Conservation (phyloP, 768 basidiomycete genomes). For the Tubosaeta sp. region DNA sequence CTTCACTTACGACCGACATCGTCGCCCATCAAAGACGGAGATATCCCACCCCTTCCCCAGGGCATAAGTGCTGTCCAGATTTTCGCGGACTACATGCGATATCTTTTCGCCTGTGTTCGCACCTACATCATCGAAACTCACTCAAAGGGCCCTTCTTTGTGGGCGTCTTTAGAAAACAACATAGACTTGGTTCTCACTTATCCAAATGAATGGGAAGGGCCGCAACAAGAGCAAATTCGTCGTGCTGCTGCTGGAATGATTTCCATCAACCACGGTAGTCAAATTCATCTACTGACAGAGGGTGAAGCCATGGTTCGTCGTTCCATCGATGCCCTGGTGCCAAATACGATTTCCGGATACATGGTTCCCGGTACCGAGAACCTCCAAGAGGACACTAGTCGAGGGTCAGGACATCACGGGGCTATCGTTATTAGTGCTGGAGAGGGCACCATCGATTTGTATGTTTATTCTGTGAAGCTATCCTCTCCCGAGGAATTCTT, state of each 20-base stretch:
- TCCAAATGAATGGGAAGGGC: conserved; percentile 13
- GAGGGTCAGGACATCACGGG: conserved; percentile 27
- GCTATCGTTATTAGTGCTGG: conserved; percentile 44
- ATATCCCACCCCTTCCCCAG: conserved; percentile 22
- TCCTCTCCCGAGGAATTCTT: conserved; percentile 24
- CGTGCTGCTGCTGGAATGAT: conserved; percentile 25
- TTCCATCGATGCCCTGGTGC: conserved; percentile 20
- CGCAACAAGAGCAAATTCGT: neutral
- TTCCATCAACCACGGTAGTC: conserved; percentile 6
- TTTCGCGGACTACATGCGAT: conserved; percentile 26
- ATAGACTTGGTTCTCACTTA: conserved; percentile 25
- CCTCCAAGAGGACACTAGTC: neutral
- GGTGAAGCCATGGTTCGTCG: conserved; percentile 25
- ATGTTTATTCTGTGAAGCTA: conserved; percentile 26
- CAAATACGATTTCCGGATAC: neutral
- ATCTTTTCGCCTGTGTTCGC: conserved; percentile 21
- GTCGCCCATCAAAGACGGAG: conserved; percentile 19
- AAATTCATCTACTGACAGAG: conserved; percentile 25
- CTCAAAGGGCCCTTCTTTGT: conserved; percentile 20
- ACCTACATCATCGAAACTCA: conserved; percentile 18
- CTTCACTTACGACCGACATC: conserved; percentile 33
- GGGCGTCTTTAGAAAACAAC: conserved; percentile 17
- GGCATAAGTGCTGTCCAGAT: conserved; percentile 18
- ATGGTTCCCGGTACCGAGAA: neutral
- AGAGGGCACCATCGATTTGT: conserved; percentile 16